A percentile compares a stretch with the other conserved stretches of the same genome.
These are phyloP conservation scores for Warburgia ugandensis DNA, from an alignment of 164 flowering plant species.

Conservation along the genomic window DNA sequence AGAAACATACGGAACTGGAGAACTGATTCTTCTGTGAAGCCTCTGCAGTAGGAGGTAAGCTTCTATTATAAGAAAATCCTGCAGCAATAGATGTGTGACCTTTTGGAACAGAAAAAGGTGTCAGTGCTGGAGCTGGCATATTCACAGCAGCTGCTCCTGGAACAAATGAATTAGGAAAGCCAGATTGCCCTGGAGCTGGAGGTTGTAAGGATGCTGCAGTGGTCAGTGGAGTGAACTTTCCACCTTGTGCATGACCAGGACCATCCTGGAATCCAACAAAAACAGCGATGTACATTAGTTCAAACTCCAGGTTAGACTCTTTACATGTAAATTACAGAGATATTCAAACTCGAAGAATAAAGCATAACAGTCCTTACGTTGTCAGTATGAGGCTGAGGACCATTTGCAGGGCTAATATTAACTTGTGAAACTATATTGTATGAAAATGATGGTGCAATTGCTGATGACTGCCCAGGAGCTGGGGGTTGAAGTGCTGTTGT, in stretches of 20 bases:
- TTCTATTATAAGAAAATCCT: conserved; percentile 19
- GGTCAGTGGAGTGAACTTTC: conserved; percentile 10
- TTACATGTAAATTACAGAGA: too few relatives aligned
- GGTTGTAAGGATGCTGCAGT: conserved; percentile 20
- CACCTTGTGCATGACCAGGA: conserved; percentile 16
- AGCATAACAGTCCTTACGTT: conserved; percentile 18
- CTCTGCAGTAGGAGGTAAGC: conserved; percentile 9
- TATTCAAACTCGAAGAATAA: neutral
- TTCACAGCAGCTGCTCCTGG: conserved; percentile 15
- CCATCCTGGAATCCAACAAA: conserved; percentile 17
- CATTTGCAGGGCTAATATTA: conserved; percentile 16
- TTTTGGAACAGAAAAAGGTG: conserved; percentile 15
- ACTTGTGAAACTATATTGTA: conserved; percentile 22
- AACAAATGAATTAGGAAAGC: conserved; percentile 15
- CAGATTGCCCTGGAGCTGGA: conserved; percentile 23
- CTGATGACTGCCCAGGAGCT: conserved; percentile 19
- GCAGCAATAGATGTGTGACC: conserved; percentile 15
- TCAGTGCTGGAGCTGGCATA: conserved; percentile 18
- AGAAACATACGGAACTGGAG: conserved; percentile 16
- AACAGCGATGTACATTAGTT: neutral
- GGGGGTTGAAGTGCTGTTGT: conserved; percentile 22
- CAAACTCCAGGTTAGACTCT: too few relatives aligned
- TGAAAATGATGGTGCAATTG: conserved; percentile 25
- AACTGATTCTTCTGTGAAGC: conserved; percentile 10
- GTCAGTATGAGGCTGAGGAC: conserved; percentile 21